A percentile compares a stretch with the other conserved stretches of the same genome.
These are phyloP conservation scores for Suillus plorans DNA, from an alignment of 768 basidiomycete genomes.

Conservation along the genomic window DNA sequence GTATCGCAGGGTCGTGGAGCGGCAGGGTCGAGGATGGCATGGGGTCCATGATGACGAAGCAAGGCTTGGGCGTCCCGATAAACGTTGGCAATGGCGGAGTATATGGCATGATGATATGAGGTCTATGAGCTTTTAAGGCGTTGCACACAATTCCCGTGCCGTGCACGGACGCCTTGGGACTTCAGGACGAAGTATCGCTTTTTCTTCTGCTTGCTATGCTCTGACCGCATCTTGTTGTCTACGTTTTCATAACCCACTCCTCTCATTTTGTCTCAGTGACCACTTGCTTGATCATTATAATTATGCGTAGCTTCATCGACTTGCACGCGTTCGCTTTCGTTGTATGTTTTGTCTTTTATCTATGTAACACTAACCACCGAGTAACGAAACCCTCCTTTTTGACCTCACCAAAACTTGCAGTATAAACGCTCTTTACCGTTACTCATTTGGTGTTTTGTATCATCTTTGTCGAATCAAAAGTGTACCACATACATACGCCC, in stretches of 20 bases:
- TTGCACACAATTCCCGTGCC: constrained; percentile 6
- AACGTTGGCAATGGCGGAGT: constrained; percentile 38
- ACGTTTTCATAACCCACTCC: constrained; percentile 5
- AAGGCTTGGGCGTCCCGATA: constrained; percentile 35
- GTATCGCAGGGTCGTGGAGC: constrained; percentile 24
- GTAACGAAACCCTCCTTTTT: constrained; percentile 17
- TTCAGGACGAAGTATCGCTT: constrained; percentile 14
- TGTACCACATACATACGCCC: neutral
- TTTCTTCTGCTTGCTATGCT: constrained; percentile 13
- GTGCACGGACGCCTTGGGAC: constrained; percentile 14
- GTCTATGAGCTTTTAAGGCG: constrained; percentile 1
- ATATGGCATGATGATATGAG: constrained; percentile 41
- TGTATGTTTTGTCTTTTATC: constrained; percentile 10
- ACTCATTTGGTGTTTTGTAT: neutral
- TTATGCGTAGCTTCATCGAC: constrained; percentile 4
- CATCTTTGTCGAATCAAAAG: neutral
- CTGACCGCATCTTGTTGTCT: constrained; percentile 18
- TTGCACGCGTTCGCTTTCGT: constrained; percentile 4
- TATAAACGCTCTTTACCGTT: neutral
- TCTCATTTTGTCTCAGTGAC: constrained; percentile 1
- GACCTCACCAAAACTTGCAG: constrained; percentile 14
- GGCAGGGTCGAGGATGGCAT: constrained; percentile 30
- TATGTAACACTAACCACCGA: constrained; percentile 25
- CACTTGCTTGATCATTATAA: constrained; percentile 2
- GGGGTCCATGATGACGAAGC: constrained; percentile 36